Conservation (phyloP, 2,329 filamentous ascomycete genomes). For the Sporothrix inflata region DNA sequence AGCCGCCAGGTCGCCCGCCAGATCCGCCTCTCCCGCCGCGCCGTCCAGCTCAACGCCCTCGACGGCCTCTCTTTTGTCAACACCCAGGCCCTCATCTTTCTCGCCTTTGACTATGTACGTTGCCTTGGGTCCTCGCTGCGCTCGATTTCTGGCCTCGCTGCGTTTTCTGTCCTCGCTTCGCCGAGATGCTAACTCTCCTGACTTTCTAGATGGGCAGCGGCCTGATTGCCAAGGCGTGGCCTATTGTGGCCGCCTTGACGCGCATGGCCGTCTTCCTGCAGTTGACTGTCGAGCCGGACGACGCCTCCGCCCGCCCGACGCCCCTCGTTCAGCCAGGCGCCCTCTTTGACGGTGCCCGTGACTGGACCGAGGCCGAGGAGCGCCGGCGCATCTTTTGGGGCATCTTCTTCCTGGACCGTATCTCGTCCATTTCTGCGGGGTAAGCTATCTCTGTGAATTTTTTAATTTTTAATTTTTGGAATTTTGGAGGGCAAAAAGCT, state of each 20-base stretch:
- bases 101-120: conserved; percentile 40
- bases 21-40: conserved; percentile 31
- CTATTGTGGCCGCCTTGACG: conserved; percentile 45
- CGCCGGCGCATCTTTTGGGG: conserved; percentile 44
- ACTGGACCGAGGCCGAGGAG: conserved; percentile 42
- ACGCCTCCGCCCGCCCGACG: conserved; percentile 29
- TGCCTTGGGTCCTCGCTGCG: not conserved
- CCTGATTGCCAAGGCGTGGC: conserved; percentile 41
- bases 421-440: conserved; percentile 38
- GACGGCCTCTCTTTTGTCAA: conserved; percentile 41
- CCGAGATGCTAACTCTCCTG: not conserved
- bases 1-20: conserved; percentile 16
- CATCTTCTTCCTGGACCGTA: conserved; percentile 45
- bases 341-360: conserved; percentile 37
- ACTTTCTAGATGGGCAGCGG: conserved; percentile 35
- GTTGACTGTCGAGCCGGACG: conserved; percentile 42
- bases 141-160: not conserved
- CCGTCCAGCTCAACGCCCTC: conserved; percentile 40
- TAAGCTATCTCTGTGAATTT: not conserved
- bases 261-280: conserved; percentile 45
- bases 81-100: conserved; percentile 42
- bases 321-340: conserved; percentile 38
- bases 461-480: not conserved
- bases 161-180: not conserved
- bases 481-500: not conserved